Conservation (phyloP, 148 eudicot species). For the Euryodendron excelsum region DNA sequence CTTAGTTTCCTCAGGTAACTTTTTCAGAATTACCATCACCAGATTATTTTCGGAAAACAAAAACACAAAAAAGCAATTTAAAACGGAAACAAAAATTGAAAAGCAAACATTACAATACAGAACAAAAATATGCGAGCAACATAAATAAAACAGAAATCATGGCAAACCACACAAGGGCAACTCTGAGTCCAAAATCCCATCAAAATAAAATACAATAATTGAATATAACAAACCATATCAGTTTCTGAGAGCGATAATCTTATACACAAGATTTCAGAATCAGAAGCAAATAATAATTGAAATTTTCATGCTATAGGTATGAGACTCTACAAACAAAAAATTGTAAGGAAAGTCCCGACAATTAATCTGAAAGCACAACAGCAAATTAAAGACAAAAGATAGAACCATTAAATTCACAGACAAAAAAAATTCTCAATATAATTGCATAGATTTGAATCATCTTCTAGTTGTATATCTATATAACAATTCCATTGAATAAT, state of each 20-base stretch:
- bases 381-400: not conserved
- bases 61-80: not conserved
- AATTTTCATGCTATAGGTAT: no score
- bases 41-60: slow-evolving; percentile 20
- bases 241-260: not conserved
- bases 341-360: no score
- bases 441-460: not conserved
- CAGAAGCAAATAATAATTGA: not conserved
- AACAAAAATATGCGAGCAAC: not conserved
- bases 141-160: not conserved
- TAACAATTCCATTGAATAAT: no score
- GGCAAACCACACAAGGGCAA: not conserved
- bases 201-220: not conserved
- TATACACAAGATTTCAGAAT: not conserved
- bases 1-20: slow-evolving; percentile 61
- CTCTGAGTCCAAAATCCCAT: not conserved
- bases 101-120: slow-evolving; percentile 1
- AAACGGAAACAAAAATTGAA: no score
- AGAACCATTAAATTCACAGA: not conserved
- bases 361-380: no score
- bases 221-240: not conserved
- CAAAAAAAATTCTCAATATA: not conserved
- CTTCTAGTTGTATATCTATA: no score
- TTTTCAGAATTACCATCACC: slow-evolving; percentile 68
- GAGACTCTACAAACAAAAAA: no score